Evolutionary conservation across 352 stramenopile genomes (phyloP).

Genomic region (Elongisporangium senticosum): DNA sequence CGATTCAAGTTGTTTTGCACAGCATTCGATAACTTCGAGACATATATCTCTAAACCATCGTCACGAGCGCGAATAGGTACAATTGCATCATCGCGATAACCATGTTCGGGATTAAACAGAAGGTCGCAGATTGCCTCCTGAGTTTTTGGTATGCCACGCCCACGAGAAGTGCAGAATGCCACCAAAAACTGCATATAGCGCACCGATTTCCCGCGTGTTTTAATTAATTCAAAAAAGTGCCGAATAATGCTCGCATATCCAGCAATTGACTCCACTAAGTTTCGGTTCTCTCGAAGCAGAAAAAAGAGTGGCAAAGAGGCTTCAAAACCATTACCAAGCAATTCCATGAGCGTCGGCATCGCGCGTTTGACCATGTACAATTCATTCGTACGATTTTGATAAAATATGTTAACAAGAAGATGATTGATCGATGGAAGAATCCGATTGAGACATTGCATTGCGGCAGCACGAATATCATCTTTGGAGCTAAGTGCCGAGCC

Average conservation of each 20-base stretch:
- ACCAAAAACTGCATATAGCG: conserved; percentile 75
- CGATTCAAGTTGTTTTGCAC: conserved; percentile 23
- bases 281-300: conserved; percentile 59
- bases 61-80: conserved; percentile 38
- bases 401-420: conserved; percentile 60
- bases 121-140: conserved; percentile 71
- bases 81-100: conserved; percentile 49
- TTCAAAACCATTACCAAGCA: conserved; percentile 69
- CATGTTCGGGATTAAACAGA: conserved; percentile 50
- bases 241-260: conserved; percentile 51
- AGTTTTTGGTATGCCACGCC: conserved; percentile 56
- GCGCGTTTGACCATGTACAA: conserved; percentile 45
- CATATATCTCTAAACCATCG: conserved; percentile 53
- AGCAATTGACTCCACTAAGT: conserved; percentile 69
- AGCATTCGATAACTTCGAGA: conserved; percentile 12
- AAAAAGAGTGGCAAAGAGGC: conserved; percentile 62
- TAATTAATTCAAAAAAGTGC: conserved; percentile 74
- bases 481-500: conserved; percentile 8
- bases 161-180: conserved; percentile 53
- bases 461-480: conserved; percentile 22
- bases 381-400: conserved; percentile 48
- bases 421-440: conserved; percentile 52
- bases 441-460: conserved; percentile 54
- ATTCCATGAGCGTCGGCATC: conserved; percentile 62
- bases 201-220: conserved; percentile 55